Evolutionary conservation across 257 asterid species (phyloP), one percentile per base, ranked within the genome.

Genomic region (Coffea canephora): DNA sequence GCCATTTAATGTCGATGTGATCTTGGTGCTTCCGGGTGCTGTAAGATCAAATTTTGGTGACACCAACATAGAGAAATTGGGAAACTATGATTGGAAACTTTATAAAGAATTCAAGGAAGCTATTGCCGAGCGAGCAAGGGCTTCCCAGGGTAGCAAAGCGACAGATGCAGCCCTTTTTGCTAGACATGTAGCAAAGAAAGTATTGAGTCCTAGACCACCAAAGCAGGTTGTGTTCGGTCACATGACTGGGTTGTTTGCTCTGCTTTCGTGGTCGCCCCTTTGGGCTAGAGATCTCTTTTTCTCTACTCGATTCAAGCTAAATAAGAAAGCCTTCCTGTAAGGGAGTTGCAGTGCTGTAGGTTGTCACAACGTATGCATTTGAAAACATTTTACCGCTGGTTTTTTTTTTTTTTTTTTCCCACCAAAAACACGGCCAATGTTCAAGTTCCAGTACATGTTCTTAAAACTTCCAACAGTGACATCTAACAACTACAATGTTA

Each of bases 111-210:
- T 86, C 23, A 87, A 73, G 76, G 91, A 90, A 8, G 78, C 89
- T 0, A 93, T 93, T 69, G 74, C 41, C 0, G 89, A 88, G 74
- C 87, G 97, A 61, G 96, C 96, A 5, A 75, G 73, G 55, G 94
- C 96, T 7, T 93, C 98, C 3, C 97, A 93, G n/a, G 88, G 86
- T 61, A 90, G 87, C 3, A 91, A 88, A 69, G 84, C 98, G 0
- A 91, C 88, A 0, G 91, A 93, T 61, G 91, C 90, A 0, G 16
- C 78, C 4, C 81, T 83, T 34, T 87, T 93, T 69, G 97, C 98
- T 34, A 87, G 87, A 41, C 92, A 91, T 41, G 94, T 93, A 0
- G 93, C 87, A 0, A 54, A 49, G 15, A 71, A 85, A 68, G 91
- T 93, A 6, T 54, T 90, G 86, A 85, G 87, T 83, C 79, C 87